Base-by-base conservation (phyloP, 805 yeast genomes). In the Brettanomyces nanus region DNA sequence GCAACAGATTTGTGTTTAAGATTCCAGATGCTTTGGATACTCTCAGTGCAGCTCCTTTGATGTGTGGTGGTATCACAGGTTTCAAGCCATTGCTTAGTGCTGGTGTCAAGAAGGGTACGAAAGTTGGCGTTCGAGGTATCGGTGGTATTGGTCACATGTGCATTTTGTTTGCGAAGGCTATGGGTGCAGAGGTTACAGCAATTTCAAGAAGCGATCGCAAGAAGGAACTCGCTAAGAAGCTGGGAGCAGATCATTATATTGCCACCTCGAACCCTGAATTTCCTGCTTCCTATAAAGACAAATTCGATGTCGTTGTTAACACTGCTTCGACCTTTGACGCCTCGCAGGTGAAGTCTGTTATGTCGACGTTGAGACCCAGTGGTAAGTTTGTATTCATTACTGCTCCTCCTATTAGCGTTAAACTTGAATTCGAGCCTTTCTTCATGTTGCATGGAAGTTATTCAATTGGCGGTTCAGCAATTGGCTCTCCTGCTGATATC, bases 181-280 rank as follows among this genome's bases (percentile, higher is more conserved):
- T 75, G 49, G 80, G 80, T 38, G 77, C 78, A 20, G 65, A 73
- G 41, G 80, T 75, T 18, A 63, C 66, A 35, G 79, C 76, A 2
- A 63, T 75, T 49, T 73, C 80, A n/a, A 62, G 80, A 56, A 53
- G 66, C 7, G 48, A 56, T n/a, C 44, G 65, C 29, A 75, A 75
- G 56, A 68, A 62, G 47, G 69, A 61, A 31, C 70, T 71, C 42
- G 70, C 79, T 19, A 5, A 57, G 17, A 49, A 64, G 39, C 59
- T 75, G 53, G 80, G 80, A 36, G 78, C 77, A 18, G 66, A 67
- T 43, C 61, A 58, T 6, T 73, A 61, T 49, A 49, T 76, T 45
- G 77, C 82, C 29, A 76, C 80, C n/a, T 59, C 54, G 23, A 76
- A 70, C 45, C 39, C 54, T 48, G 54, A 64, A 35, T 73, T 75